phyloP scores from a whole-genome alignment of 768 basidiomycete genomes.

The Podaxis pistillaris region DNA sequence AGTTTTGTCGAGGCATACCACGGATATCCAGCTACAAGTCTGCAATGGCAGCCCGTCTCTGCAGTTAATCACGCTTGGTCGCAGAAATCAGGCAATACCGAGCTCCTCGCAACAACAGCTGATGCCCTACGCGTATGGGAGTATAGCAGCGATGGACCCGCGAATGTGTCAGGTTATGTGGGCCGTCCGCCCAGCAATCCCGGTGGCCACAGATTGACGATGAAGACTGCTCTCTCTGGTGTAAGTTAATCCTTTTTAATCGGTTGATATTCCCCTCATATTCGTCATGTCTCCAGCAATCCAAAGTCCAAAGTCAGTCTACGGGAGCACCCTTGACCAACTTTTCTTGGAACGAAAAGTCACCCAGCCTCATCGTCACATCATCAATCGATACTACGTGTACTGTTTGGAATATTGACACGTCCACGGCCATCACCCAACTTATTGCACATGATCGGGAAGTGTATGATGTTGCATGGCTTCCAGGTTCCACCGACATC shows the following conservation, averaged over 20 bases:
- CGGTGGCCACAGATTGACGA: constrained; percentile 62
- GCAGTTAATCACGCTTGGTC: constrained; percentile 65
- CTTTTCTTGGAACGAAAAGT: constrained; percentile 97
- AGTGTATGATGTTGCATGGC: constrained; percentile 98
- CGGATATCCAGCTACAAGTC: constrained; percentile 89
- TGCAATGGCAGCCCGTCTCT: constrained; percentile 89
- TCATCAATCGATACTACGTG: constrained; percentile 99
- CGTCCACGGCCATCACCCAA: constrained; percentile 90
- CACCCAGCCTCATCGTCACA: constrained; percentile 89
- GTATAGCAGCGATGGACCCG: constrained; percentile 66
- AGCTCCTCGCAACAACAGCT: constrained; percentile 90
- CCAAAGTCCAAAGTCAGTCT: constrained; percentile 83
- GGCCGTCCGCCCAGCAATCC: constrained; percentile 53
- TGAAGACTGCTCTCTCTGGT: constrained; percentile 80
- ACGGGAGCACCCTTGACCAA: constrained; percentile 91
- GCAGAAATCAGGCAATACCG: constrained; percentile 63
- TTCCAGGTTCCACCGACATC: constrained; percentile 92
- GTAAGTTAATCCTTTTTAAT: constrained; percentile 42
- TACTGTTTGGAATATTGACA: constrained; percentile 98
- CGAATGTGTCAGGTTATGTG: constrained; percentile 62
- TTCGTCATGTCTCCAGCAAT: constrained; percentile 51
- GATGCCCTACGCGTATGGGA: constrained; percentile 94
- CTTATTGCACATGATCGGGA: constrained; percentile 96
- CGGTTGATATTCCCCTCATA: constrained; percentile 10
- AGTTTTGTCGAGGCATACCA: constrained; percentile 82